A percentile compares a stretch with the other conserved stretches of the same genome.
phyloP scores from a whole-genome alignment of 805 yeast species.

The Jamesozyma gamospora region DNA sequence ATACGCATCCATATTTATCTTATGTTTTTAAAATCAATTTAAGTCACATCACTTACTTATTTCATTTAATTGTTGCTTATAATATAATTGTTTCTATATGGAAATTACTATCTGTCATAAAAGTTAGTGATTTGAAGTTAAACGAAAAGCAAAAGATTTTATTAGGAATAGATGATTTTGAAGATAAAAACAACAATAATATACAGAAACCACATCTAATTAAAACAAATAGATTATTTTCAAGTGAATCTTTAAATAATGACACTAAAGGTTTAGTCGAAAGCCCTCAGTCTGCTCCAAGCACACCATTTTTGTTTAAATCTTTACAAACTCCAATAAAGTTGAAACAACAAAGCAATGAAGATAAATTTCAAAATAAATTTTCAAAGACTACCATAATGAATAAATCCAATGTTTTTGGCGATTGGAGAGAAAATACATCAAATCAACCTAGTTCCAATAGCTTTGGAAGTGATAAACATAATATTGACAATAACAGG shows the following conservation, averaged over 20 bases:
- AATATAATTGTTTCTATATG: constrained; percentile 27
- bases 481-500: not conserved
- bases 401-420: constrained; percentile 22
- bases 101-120: constrained; percentile 24
- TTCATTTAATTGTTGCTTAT: constrained; percentile 23
- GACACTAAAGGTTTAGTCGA: not conserved
- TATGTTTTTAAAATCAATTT: constrained; percentile 8
- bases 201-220: constrained; percentile 13
- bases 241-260: not conserved
- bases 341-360: constrained; percentile 5
- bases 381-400: constrained; percentile 2
- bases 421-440: constrained; percentile 7
- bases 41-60: constrained; percentile 16
- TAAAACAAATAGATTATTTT: not conserved
- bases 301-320: constrained; percentile 23
- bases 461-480: not conserved
- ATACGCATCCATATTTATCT: constrained; percentile 1
- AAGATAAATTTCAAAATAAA: not conserved
- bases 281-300: constrained; percentile 4
- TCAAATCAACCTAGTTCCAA: not conserved
- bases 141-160: constrained; percentile 27
- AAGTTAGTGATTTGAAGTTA: constrained; percentile 28
- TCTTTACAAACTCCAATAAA: constrained; percentile 21
- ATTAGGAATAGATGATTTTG: constrained; percentile 21
- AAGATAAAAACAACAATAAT: not conserved